These are phyloP conservation scores for Kalmanozyma brasiliensis DNA, from an alignment of 1,284 basidiomycete species.

Conservation along the genomic window DNA sequence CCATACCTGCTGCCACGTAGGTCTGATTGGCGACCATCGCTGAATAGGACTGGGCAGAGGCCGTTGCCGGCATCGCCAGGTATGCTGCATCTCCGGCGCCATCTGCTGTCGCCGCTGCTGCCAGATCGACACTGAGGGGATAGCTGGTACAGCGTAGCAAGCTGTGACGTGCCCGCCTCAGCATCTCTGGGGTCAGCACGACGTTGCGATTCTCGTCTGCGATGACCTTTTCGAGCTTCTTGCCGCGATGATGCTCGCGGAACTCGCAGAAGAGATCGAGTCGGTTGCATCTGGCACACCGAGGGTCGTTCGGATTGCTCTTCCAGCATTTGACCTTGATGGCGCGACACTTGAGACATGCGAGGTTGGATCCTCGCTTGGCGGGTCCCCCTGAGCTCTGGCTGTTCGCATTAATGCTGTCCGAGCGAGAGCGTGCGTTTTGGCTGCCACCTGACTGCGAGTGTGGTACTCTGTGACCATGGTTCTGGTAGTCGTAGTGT, in stretches of 20 bases:
- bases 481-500: constrained; percentile 20
- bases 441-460: not conserved
- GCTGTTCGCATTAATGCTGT: not conserved
- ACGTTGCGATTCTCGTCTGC: constrained; percentile 34
- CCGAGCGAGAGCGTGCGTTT: not conserved
- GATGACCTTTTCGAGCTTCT: constrained; percentile 46
- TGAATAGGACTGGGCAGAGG: not conserved
- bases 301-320: constrained; percentile 36
- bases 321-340: constrained; percentile 53
- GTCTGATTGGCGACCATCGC: not conserved
- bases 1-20: not conserved
- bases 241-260: constrained; percentile 46
- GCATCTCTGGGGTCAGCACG: constrained; percentile 22
- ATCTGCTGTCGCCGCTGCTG: not conserved
- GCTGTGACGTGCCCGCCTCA: constrained; percentile 15
- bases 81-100: constrained; percentile 4
- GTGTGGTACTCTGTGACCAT: constrained; percentile 9
- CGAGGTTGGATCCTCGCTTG: constrained; percentile 46
- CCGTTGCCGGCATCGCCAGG: not conserved
- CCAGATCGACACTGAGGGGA: constrained; percentile 28
- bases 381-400: constrained; percentile 8
- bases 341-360: constrained; percentile 47
- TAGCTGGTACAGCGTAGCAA: constrained; percentile 35
- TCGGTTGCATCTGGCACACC: constrained; percentile 40
- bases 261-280: constrained; percentile 49